Conservation (phyloP, 1,284 basidiomycete species). For the Pascua sp. region DNA sequence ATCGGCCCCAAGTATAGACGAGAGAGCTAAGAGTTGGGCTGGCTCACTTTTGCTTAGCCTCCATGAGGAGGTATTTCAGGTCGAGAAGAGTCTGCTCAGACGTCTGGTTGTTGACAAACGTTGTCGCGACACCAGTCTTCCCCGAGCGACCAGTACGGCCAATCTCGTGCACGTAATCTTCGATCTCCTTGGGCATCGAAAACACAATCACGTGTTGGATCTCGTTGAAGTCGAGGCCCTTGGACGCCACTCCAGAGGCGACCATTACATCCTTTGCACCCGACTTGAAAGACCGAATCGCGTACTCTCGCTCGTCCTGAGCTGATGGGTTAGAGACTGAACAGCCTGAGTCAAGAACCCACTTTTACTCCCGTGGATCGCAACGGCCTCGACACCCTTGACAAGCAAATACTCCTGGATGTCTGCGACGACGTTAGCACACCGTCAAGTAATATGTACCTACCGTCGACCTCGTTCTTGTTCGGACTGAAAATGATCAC, state of each 20-base stretch:
- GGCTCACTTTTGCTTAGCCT: constrained; percentile 89
- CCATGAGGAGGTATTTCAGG: constrained; percentile 93
- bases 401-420: constrained; percentile 96
- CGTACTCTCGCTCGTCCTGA: constrained; percentile 98
- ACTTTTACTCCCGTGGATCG: constrained; percentile 98
- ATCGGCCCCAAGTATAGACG: not conserved
- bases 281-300: constrained; percentile 93
- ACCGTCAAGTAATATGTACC: constrained; percentile 20
- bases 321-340: constrained; percentile 54
- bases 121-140: constrained; percentile 98
- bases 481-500: constrained; percentile 98
- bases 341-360: constrained; percentile 32
- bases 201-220: constrained; percentile 67
- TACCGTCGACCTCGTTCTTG: constrained; percentile 98
- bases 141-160: constrained; percentile 96
- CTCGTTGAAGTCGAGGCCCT: constrained; percentile 97
- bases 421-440: constrained; percentile 51
- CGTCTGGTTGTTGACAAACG: constrained; percentile 98
- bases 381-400: constrained; percentile 97
- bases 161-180: constrained; percentile 92
- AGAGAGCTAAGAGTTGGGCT: not conserved
- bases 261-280: constrained; percentile 99
- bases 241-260: constrained; percentile 93
- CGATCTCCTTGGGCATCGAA: constrained; percentile 99
- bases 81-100: constrained; percentile 93